phyloP scores from a whole-genome alignment of 2,329 filamentous ascomycete genomes.

The Aulographum hederae region DNA sequence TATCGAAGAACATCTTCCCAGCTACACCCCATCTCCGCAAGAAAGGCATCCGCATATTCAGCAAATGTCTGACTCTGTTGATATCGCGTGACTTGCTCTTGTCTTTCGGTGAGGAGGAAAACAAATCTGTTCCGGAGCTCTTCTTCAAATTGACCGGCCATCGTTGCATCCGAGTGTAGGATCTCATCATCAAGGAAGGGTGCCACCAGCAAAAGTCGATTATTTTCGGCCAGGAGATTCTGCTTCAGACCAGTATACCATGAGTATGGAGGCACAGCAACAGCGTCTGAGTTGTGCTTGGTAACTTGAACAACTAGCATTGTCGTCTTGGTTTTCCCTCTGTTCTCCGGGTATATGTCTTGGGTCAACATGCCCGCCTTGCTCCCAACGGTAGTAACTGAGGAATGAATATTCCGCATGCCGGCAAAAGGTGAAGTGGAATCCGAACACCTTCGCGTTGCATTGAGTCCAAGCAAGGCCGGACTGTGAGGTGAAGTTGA shows the following conservation, averaged over 20 bases:
- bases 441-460: not conserved
- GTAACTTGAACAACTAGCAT: not conserved
- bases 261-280: slow-evolving; percentile 17
- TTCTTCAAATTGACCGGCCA: not conserved
- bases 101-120: not conserved
- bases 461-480: no score
- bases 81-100: not conserved
- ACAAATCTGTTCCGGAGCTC: not conserved
- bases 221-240: slow-evolving; percentile 23
- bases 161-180: slow-evolving; percentile 5
- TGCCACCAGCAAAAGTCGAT: slow-evolving; percentile 16
- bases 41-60: slow-evolving; percentile 1
- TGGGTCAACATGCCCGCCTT: not conserved
- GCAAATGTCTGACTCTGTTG: not conserved
- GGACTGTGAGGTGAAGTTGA: not conserved
- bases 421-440: not conserved
- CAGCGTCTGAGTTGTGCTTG: slow-evolving; percentile 4
- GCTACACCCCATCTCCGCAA: not conserved
- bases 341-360: not conserved
- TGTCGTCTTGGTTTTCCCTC: not conserved
- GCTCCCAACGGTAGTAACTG: not conserved
- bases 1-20: slow-evolving; percentile 1
- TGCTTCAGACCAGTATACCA: slow-evolving; percentile 22
- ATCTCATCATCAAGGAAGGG: slow-evolving; percentile 19
- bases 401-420: not conserved